Evolutionary conservation across 129 eudicot species (phyloP).

Genomic region (Erigeron canadensis): DNA sequence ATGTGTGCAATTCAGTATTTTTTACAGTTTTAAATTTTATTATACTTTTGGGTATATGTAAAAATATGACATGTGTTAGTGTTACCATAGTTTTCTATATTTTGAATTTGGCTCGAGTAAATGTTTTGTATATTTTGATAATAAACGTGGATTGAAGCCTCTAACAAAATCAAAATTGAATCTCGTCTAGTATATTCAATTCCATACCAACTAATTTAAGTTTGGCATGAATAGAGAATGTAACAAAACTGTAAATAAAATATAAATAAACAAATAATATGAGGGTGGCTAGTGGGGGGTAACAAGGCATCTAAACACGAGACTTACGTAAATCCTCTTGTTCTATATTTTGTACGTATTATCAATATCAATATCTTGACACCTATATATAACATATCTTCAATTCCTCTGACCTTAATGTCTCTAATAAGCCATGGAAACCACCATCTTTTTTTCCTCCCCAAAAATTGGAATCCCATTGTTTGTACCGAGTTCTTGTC

Average conservation of each 20-base stretch:
- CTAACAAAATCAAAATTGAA: no score
- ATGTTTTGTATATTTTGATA: no score
- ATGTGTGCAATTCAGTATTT: no score
- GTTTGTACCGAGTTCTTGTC: constrained; percentile 5
- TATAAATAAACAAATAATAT: background rate
- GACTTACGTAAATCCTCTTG: constrained; percentile 25
- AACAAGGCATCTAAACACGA: constrained; percentile 28
- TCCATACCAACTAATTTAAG: background rate
- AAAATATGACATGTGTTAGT: no score
- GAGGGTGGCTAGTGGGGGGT: background rate
- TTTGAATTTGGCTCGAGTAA: no score
- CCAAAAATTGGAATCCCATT: constrained; percentile 9
- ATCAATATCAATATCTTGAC: constrained; percentile 4
- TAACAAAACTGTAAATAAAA: background rate
- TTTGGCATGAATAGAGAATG: constrained; percentile 1
- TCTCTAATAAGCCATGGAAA: constrained; percentile 40
- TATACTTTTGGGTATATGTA: no score
- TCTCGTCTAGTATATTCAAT: no score
- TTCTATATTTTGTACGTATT: constrained; percentile 28
- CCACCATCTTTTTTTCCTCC: constrained; percentile 22
- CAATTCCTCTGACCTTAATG: background rate
- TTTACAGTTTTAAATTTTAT: no score
- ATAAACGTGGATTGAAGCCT: no score
- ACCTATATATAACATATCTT: background rate
- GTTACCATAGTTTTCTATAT: no score